Evolutionary conservation across 2,329 filamentous ascomycete genomes (phyloP).

Genomic region (Aspergillus tubingensis): DNA sequence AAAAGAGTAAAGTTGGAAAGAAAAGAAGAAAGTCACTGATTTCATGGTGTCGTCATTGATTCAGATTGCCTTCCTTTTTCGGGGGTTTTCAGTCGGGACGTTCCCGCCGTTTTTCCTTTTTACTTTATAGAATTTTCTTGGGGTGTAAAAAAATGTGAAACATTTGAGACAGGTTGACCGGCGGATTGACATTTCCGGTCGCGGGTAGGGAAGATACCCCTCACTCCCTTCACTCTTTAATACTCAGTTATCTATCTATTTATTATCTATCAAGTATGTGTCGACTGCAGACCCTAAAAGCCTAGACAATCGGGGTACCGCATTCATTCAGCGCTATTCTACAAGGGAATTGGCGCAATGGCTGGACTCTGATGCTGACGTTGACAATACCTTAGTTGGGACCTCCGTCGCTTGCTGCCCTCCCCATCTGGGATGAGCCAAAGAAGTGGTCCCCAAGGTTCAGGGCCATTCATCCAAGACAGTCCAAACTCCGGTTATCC

Average conservation of each 20-base stretch:
- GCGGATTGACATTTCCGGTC: neutral
- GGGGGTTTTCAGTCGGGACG: neutral
- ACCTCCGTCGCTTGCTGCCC: no score
- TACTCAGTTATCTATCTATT: no score
- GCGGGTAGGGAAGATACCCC: neutral
- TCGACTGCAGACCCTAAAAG: neutral
- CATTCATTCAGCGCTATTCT: neutral
- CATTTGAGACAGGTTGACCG: neutral
- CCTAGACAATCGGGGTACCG: neutral
- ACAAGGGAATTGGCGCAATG: neutral
- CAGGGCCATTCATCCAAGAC: neutral
- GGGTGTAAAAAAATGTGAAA: neutral
- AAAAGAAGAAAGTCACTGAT: neutral
- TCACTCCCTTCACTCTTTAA: neutral
- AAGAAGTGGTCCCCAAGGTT: neutral
- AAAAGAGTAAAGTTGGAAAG: no score
- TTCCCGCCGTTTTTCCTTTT: neutral
- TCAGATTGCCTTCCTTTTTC: neutral
- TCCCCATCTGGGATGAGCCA: no score
- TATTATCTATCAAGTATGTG: neutral
- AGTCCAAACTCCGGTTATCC: no score
- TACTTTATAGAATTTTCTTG: neutral
- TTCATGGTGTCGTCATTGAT: constrained; percentile 5
- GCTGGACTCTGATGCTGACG: neutral
- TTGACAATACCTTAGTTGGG: neutral